Conservation (phyloP, 345 rosid genomes). For the Ricinus communis region DNA sequence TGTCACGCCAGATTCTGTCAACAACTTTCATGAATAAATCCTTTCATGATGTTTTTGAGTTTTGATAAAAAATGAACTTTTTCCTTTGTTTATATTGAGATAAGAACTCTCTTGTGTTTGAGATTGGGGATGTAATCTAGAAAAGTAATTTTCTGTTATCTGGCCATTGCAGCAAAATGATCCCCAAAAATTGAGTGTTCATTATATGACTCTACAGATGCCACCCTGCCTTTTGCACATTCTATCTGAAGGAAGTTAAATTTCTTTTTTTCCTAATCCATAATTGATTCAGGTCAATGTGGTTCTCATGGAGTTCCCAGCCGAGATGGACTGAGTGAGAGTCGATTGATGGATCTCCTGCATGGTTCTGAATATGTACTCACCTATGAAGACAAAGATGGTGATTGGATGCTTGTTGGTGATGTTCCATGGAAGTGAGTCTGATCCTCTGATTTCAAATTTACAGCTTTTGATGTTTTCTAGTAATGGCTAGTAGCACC, state of each 20-base stretch:
- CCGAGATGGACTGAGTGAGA: constrained; percentile 52
- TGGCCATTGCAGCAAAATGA: too few species aligned
- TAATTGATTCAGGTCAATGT: constrained; percentile 48
- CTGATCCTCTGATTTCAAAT: background rate
- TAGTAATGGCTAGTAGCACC: background rate
- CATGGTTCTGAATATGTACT: constrained; percentile 45
- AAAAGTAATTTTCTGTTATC: too few species aligned
- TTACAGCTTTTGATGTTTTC: background rate
- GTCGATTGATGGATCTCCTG: constrained; percentile 52
- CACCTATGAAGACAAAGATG: constrained; percentile 30
- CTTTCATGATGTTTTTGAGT: background rate
- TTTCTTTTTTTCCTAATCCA: constrained; percentile 16
- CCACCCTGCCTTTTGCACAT: too few species aligned
- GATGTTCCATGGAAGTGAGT: constrained; percentile 33
- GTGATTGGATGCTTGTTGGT: constrained; percentile 34
- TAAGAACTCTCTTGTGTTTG: background rate
- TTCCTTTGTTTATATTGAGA: background rate
- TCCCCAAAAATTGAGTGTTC: too few species aligned
- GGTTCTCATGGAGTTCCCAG: constrained; percentile 52
- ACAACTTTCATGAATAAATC: too few species aligned
- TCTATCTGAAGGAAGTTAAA: background rate
- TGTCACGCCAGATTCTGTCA: too few species aligned
- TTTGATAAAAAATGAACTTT: background rate
- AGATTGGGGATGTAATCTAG: too few species aligned
- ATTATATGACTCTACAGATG: too few species aligned